These are phyloP conservation scores for Mortierella sp. DNA, from an alignment of 371 early-diverging fungal species.

Conservation along the genomic window DNA sequence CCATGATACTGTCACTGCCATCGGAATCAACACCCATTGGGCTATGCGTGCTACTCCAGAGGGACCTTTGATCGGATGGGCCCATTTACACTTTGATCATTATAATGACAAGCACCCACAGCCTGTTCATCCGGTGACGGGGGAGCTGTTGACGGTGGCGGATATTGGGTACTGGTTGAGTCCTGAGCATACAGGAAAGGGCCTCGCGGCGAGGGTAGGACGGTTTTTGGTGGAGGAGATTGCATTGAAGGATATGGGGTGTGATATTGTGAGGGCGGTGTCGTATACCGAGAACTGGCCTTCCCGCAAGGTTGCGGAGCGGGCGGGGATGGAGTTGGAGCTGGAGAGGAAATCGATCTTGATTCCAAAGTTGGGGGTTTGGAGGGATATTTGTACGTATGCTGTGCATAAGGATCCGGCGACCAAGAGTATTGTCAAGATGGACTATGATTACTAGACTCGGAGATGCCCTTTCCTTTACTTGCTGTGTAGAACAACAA, in stretches of 20 bases:
- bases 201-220: slow-evolving; percentile 28
- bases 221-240: slow-evolving; percentile 31
- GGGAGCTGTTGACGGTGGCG: slow-evolving; percentile 20
- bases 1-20: slow-evolving; percentile 11
- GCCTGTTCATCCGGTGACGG: slow-evolving; percentile 26
- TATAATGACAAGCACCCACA: slow-evolving; percentile 15
- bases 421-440: slow-evolving; percentile 28
- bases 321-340: slow-evolving; percentile 31
- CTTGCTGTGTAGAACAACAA: no score
- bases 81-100: slow-evolving; percentile 39
- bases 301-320: slow-evolving; percentile 28
- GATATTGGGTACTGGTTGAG: slow-evolving; percentile 52
- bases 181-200: slow-evolving; percentile 39
- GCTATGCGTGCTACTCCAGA: slow-evolving; percentile 24
- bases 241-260: slow-evolving; percentile 30
- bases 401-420: slow-evolving; percentile 27
- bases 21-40: slow-evolving; percentile 39
- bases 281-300: slow-evolving; percentile 34
- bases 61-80: slow-evolving; percentile 45
- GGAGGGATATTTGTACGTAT: slow-evolving; percentile 32
- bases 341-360: slow-evolving; percentile 23
- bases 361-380: slow-evolving; percentile 30
- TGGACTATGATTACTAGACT: slow-evolving; percentile 34
- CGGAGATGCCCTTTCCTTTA: no score
- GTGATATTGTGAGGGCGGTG: slow-evolving; percentile 45